Evolutionary conservation across 148 eudicot species (phyloP).

Genomic region (Arbutus unedo): DNA sequence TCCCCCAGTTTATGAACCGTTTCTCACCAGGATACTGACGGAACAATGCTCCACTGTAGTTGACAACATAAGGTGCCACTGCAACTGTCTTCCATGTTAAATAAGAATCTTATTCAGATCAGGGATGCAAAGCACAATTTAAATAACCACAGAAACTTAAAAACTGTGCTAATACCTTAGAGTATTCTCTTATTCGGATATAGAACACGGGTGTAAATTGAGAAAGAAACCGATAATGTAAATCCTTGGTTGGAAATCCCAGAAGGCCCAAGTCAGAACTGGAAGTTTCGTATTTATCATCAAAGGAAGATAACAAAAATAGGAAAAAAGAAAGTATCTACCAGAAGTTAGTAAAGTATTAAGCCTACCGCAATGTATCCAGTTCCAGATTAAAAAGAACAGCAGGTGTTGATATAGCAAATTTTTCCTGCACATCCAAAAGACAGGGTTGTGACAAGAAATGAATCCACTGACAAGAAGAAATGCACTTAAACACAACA

Average conservation of each 20-base stretch:
- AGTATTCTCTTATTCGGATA: constrained; percentile 88
- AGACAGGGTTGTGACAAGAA: constrained; percentile 4
- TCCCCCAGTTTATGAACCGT: not conserved
- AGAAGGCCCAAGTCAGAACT: constrained; percentile 94
- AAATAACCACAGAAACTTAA: not conserved
- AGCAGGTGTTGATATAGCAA: constrained; percentile 77
- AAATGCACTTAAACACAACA: not conserved
- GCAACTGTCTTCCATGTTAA: constrained; percentile 77
- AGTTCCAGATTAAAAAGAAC: constrained; percentile 95
- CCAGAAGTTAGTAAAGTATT: constrained; percentile 7
- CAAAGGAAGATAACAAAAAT: constrained; percentile 13
- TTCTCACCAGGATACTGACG: constrained; percentile 95
- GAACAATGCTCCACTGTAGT: constrained; percentile 91
- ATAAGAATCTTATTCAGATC: constrained; percentile 22
- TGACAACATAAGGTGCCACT: constrained; percentile 91
- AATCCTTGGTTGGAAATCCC: constrained; percentile 89
- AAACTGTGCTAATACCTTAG: constrained; percentile 58
- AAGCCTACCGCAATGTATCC: constrained; percentile 82
- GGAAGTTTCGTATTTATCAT: constrained; percentile 23
- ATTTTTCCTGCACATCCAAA: constrained; percentile 63
- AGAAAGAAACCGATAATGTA: constrained; percentile 93
- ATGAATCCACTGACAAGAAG: constrained; percentile 7
- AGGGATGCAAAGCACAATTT: constrained; percentile 3
- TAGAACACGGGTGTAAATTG: constrained; percentile 89
- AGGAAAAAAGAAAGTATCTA: not conserved